Evolutionary conservation across 345 rosid genomes (phyloP).

Genomic region (Theobroma cacao): DNA sequence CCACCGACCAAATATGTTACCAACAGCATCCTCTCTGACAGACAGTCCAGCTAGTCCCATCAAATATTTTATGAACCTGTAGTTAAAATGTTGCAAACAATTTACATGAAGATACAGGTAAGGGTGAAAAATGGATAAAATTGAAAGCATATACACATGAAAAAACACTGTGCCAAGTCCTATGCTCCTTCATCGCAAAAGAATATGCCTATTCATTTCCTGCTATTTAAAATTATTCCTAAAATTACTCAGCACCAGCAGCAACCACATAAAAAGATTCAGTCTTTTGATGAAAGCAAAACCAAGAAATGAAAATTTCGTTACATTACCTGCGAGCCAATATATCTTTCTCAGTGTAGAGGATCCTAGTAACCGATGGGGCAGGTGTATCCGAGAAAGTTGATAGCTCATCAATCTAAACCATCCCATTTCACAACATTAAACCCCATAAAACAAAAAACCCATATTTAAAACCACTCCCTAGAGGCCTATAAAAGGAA

Average conservation of each 20-base stretch:
- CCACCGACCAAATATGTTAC: slow-evolving; percentile 93
- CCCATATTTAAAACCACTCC: neutral
- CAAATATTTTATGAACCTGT: slow-evolving; percentile 71
- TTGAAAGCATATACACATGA: neutral
- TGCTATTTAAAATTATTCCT: neutral
- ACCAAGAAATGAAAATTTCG: neutral
- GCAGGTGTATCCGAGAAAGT: slow-evolving; percentile 80
- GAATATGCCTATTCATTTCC: neutral
- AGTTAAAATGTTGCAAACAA: slow-evolving; percentile 4
- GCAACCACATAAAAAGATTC: neutral
- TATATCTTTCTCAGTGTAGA: slow-evolving; percentile 78
- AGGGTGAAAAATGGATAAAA: neutral
- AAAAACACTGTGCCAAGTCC: neutral
- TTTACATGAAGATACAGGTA: neutral
- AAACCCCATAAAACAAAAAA: neutral
- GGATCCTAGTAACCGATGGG: slow-evolving; percentile 85
- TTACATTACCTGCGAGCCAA: slow-evolving; percentile 64
- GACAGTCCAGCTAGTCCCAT: slow-evolving; percentile 75
- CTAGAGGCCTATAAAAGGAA: neutral
- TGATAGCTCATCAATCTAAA: slow-evolving; percentile 82
- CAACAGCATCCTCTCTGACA: slow-evolving; percentile 91
- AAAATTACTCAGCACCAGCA: neutral
- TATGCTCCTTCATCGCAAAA: neutral
- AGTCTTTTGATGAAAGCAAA: neutral
- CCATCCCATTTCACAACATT: slow-evolving; percentile 1